phyloP scores from a whole-genome alignment of 108 stramenopile species.

The Cyclotella kingstonii region DNA sequence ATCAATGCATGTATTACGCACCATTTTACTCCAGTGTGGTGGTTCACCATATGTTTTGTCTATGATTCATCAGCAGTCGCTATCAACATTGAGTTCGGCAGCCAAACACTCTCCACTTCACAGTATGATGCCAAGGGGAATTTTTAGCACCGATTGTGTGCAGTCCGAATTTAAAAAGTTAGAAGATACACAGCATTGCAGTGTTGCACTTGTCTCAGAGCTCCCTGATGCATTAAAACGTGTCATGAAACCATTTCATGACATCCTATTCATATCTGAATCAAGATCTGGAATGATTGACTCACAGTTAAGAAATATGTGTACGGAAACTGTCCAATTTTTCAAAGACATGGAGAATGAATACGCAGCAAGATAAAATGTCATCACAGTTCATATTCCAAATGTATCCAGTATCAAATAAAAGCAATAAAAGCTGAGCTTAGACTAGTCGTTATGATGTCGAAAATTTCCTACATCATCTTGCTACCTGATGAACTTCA shows the following conservation, averaged over 20 bases:
- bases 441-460: no score
- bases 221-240: not conserved
- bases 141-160: constrained; percentile 7
- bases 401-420: not conserved
- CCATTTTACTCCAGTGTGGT: constrained; percentile 20
- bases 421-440: no score
- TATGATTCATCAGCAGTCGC: constrained; percentile 7
- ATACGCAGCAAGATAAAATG: not conserved
- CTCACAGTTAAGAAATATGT: constrained; percentile 3
- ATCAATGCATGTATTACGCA: constrained; percentile 38
- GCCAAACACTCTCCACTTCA: no score
- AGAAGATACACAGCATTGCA: not conserved
- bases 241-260: constrained; percentile 20
- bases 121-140: no score
- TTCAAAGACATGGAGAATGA: not conserved
- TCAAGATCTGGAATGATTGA: constrained; percentile 1
- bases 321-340: constrained; percentile 13
- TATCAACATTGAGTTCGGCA: no score
- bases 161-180: constrained; percentile 15
- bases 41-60: constrained; percentile 7
- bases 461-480: no score
- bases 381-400: not conserved
- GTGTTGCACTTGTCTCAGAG: not conserved
- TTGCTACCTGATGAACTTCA: not conserved
- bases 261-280: not conserved